Conservation (phyloP, 192 early-diverging fungal species). For the Linnemannia schmuckeri region DNA sequence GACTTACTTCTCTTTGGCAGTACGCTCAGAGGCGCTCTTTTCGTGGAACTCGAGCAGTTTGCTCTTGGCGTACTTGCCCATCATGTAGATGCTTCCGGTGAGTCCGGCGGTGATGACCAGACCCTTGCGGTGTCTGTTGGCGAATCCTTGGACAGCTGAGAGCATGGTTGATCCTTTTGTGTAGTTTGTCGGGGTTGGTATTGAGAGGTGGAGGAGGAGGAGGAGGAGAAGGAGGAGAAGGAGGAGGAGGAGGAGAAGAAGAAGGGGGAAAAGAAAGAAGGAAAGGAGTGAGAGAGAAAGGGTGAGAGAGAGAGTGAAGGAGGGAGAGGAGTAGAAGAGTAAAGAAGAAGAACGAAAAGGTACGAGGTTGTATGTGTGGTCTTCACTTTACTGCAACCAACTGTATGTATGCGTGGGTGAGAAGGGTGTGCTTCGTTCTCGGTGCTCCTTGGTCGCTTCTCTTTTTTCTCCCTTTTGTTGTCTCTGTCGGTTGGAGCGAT, state of each 20-base stretch:
- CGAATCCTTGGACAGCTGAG: constrained; percentile 68
- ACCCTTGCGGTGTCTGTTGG: constrained; percentile 76
- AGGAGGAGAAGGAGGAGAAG: too few species aligned
- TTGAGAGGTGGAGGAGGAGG: too few species aligned
- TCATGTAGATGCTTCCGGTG: constrained; percentile 79
- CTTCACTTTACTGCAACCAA: neutral
- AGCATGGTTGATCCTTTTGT: constrained; percentile 23
- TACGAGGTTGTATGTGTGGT: neutral
- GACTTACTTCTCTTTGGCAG: constrained; percentile 82
- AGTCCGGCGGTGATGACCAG: constrained; percentile 75
- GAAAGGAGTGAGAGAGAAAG: too few species aligned
- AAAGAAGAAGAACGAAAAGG: neutral
- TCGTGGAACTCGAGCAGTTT: constrained; percentile 83
- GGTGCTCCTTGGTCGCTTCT: neutral
- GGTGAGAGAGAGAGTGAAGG: neutral
- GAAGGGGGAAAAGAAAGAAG: neutral
- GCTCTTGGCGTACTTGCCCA: constrained; percentile 78
- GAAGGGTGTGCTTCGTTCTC: too few species aligned
- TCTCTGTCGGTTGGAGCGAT: neutral
- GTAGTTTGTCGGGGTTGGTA: neutral
- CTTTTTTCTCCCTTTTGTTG: too few species aligned
- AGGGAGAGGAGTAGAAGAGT: neutral
- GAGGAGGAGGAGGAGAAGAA: neutral
- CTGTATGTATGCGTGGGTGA: too few species aligned
- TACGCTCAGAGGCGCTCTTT: constrained; percentile 72